Base-by-base conservation (phyloP, 2,329 filamentous ascomycete genomes). In the Tricladium varicosporioides region DNA sequence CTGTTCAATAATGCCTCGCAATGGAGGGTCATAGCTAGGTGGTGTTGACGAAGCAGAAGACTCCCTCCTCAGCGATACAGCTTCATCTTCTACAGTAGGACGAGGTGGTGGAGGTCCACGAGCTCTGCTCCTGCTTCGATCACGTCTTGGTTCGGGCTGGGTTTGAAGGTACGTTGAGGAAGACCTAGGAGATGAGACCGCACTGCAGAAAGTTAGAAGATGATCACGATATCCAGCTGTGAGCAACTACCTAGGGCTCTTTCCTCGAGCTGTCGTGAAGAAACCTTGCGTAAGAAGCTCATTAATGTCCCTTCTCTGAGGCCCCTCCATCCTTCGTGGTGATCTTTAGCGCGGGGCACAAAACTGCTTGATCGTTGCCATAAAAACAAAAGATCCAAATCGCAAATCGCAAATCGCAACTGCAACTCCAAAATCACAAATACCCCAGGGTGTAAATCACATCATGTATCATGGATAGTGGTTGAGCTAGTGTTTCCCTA, bases 21-120 rank as follows among this genome's bases (percentile, higher is more conserved):
- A 79, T 50, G 78, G 77, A 27, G 82, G 78, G 57, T 86, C 83
- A 62, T 87, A 85, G 16, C 56, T 59, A 5, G 62, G 51, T 8
- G 56, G 19, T 44, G 31, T 51, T 10, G 57, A 47, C 31, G 59
- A 32, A 13, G 51, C 45, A 22, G 47, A 56, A 22, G 77, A 76
- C 64, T 92, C 88, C 68, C 79, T 83, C 5, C 80, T 80, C 40
- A 90, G 71, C 7, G 87, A 82, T 13, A 76, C 78, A 14, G 69
- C 74, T 70, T 91, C 88, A 68, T 92, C 88, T 69, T 92, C 88
- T 48, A 87, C 86, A 36, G 72, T 84, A 3, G 88, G 86, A 15
- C 78, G 76, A 27, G 67, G 63, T 57, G 64, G 62, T 44, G 61
- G 65, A 60, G 55, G 46, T 46, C 58, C 60, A 5, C 56, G 51